Percentiles rank a stretch among this genome's conserved stretches.
Evolutionary conservation across 108 stramenopile genomes (phyloP).

Genomic region (Discostella pseudostelligera): DNA sequence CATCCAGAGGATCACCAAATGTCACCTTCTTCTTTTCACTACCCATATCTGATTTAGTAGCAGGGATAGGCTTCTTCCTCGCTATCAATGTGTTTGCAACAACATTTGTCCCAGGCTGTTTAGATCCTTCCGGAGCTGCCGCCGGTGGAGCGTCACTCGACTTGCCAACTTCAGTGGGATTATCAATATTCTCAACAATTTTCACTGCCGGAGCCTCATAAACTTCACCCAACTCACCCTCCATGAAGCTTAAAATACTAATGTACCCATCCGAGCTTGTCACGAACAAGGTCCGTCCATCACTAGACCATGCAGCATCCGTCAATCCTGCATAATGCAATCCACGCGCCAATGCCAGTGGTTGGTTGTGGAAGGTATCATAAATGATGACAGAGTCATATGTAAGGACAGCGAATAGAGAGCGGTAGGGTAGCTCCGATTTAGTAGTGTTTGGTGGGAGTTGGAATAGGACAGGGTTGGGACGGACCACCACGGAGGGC

Average conservation of each 20-base stretch:
- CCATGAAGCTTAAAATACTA: conserved; percentile 68
- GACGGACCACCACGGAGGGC: conserved; percentile 80
- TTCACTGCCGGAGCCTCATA: conserved; percentile 17
- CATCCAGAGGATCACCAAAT: conserved; percentile 10
- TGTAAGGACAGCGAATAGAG: conserved; percentile 83
- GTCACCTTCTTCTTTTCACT: conserved; percentile 26
- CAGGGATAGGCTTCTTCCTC: conserved; percentile 1
- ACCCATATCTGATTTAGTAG: background rate
- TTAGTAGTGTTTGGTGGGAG: conserved; percentile 55
- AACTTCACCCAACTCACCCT: conserved; percentile 73
- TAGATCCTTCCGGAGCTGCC: background rate
- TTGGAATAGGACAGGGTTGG: conserved; percentile 79
- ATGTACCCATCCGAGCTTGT: conserved; percentile 87
- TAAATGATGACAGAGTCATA: conserved; percentile 76
- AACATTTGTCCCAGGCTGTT: background rate
- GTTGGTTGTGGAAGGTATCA: conserved; percentile 72
- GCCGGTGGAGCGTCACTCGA: background rate
- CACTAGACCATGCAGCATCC: conserved; percentile 80
- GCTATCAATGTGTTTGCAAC: conserved; percentile 12
- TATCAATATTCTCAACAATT: conserved; percentile 9
- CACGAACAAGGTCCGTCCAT: conserved; percentile 77
- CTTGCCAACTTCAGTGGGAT: background rate
- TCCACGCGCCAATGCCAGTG: conserved; percentile 66
- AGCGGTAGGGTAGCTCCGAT: conserved; percentile 61
- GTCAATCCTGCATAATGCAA: conserved; percentile 87